phyloP scores from a whole-genome alignment of 1,284 basidiomycete species.

The Cronartium quercuum region DNA sequence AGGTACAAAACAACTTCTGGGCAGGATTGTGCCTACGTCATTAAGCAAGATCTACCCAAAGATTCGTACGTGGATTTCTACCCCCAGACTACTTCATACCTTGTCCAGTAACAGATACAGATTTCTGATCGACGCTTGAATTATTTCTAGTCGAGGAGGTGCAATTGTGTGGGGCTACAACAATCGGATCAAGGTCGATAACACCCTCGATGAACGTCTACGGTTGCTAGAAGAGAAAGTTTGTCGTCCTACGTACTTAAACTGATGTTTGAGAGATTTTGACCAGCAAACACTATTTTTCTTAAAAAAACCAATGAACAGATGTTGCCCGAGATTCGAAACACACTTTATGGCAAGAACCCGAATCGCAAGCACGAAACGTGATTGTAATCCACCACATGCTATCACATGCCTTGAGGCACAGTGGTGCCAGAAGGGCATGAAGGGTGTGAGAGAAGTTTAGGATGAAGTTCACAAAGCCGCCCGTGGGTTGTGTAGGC shows the following conservation, averaged over 20 bases:
- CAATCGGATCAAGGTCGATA: slow-evolving; percentile 76
- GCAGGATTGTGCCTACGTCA: slow-evolving; percentile 58
- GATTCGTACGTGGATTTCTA: slow-evolving; percentile 59
- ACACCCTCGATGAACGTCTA: slow-evolving; percentile 82
- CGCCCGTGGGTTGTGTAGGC: too few species aligned
- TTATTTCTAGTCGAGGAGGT: slow-evolving; percentile 64
- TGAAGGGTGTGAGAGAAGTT: too few species aligned
- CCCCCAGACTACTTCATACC: slow-evolving; percentile 38
- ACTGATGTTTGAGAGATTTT: not conserved
- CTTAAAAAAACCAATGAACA: slow-evolving; percentile 47
- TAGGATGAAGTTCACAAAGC: too few species aligned
- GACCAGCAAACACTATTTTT: not conserved
- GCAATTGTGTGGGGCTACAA: slow-evolving; percentile 66
- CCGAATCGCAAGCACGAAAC: slow-evolving; percentile 62
- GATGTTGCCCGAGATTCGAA: slow-evolving; percentile 87
- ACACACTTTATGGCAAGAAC: slow-evolving; percentile 75
- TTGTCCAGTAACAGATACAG: not conserved
- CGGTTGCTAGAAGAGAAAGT: slow-evolving; percentile 80
- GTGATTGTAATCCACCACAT: too few species aligned
- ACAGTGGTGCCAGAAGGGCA: too few species aligned
- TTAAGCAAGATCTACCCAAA: slow-evolving; percentile 64
- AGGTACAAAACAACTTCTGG: slow-evolving; percentile 72
- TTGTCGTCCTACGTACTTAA: slow-evolving; percentile 44
- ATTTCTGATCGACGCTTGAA: not conserved
- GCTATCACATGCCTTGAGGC: too few species aligned